These are phyloP conservation scores for Platanus orientalis DNA, from an alignment of 164 flowering plant species.

Conservation along the genomic window DNA sequence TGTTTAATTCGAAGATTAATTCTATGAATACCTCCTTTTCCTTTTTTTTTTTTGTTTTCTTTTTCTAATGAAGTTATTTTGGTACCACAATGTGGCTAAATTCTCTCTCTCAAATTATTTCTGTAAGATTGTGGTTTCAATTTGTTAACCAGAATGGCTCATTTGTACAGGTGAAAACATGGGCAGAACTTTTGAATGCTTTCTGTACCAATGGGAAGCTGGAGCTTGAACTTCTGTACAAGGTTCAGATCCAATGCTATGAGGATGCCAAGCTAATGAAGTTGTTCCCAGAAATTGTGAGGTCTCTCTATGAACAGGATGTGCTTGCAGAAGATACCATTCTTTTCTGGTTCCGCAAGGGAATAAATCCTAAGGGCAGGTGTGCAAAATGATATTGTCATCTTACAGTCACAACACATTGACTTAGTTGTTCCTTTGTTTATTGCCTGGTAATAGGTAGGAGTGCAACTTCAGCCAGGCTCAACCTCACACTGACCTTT, in stretches of 20 bases:
- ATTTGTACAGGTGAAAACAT: conserved; percentile 70
- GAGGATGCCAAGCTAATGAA: conserved; percentile 98
- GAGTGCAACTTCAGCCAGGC: no score
- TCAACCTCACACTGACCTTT: no score
- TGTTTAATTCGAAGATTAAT: no score
- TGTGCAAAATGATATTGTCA: conserved; percentile 11
- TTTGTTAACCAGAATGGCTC: not conserved
- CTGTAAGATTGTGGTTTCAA: not conserved
- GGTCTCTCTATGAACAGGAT: conserved; percentile 89
- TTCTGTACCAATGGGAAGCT: conserved; percentile 90
- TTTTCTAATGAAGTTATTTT: no score
- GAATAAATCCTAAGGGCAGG: conserved; percentile 98
- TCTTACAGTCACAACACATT: not conserved
- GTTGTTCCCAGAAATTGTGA: conserved; percentile 87
- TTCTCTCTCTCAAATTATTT: not conserved
- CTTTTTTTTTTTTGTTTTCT: no score
- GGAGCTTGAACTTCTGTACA: conserved; percentile 91
- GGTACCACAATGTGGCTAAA: no score
- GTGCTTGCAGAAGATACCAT: conserved; percentile 98
- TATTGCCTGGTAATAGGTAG: not conserved
- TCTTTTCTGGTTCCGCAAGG: conserved; percentile 90
- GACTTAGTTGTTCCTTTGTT: not conserved
- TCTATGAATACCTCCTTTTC: no score
- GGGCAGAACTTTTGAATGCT: conserved; percentile 76
- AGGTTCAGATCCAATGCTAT: conserved; percentile 93